phyloP scores from a whole-genome alignment of 371 early-diverging fungal species.

The Syncephalastrum monosporum region DNA sequence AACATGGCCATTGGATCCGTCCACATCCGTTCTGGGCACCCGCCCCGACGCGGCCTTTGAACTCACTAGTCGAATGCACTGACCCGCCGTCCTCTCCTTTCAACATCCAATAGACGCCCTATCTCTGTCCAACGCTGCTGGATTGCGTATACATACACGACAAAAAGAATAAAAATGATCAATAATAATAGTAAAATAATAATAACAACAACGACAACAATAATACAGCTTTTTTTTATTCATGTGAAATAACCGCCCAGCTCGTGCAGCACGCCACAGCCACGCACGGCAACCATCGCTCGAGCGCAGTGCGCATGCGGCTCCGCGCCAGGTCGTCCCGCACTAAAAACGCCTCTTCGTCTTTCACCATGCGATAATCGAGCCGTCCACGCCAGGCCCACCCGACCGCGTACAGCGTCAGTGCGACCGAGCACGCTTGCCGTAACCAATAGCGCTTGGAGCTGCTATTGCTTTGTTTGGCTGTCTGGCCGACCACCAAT shows the following conservation, averaged over 20 bases:
- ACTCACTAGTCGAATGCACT: too few relatives aligned
- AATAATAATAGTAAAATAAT: background rate
- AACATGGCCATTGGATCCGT: too few relatives aligned
- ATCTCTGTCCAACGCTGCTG: too few relatives aligned
- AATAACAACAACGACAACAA: background rate
- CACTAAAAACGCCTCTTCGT: slow-evolving; percentile 13
- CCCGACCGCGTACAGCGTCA: slow-evolving; percentile 16
- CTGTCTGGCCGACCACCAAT: background rate
- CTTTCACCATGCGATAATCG: slow-evolving; percentile 10
- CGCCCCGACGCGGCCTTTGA: too few relatives aligned
- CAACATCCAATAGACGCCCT: too few relatives aligned
- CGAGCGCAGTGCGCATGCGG: slow-evolving; percentile 1
- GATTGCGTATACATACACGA: too few relatives aligned
- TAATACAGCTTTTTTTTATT: slow-evolving; percentile 2
- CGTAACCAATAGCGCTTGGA: background rate
- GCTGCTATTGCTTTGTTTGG: background rate
- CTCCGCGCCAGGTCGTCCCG: slow-evolving; percentile 18
- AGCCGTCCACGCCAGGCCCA: slow-evolving; percentile 9
- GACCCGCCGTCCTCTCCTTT: too few relatives aligned
- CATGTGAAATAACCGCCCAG: too few relatives aligned
- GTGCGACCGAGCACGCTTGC: slow-evolving; percentile 7
- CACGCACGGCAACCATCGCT: too few relatives aligned
- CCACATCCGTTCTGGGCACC: too few relatives aligned
- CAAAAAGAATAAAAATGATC: too few relatives aligned
- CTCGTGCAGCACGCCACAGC: too few relatives aligned